These are phyloP conservation scores for Bryum argenteum DNA, from an alignment of 225 moss, liverwort and hornwort species.

Conservation along the genomic window DNA sequence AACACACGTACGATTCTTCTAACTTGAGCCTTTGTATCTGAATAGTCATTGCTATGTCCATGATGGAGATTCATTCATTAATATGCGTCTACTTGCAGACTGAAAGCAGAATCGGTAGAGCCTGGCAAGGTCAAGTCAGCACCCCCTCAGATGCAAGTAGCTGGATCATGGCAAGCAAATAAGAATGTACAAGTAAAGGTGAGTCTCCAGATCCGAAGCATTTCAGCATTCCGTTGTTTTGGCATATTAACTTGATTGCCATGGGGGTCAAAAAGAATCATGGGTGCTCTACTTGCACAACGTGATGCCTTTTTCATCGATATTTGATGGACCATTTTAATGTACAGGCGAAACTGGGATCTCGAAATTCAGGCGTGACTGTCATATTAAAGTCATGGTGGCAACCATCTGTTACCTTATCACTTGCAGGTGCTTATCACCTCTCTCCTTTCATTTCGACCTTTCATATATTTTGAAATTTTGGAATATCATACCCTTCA, in stretches of 20 bases:
- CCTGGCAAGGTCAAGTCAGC: slow-evolving; percentile 32
- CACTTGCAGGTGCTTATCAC: slow-evolving; percentile 65
- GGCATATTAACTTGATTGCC: no score
- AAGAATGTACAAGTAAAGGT: slow-evolving; percentile 92
- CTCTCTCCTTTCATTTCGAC: not conserved
- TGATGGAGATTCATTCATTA: no score
- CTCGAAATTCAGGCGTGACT: slow-evolving; percentile 66
- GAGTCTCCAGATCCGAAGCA: slow-evolving; percentile 8
- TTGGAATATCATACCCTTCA: not conserved
- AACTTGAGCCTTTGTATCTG: not conserved
- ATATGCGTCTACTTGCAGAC: slow-evolving; percentile 40
- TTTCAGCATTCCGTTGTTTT: slow-evolving; percentile 7
- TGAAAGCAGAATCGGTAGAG: slow-evolving; percentile 40
- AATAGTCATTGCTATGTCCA: not conserved
- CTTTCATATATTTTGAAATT: no score
- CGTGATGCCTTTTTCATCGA: not conserved
- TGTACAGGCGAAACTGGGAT: slow-evolving; percentile 78
- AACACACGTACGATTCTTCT: slow-evolving; percentile 56
- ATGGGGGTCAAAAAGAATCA: no score
- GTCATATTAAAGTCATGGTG: slow-evolving; percentile 94
- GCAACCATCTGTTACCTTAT: slow-evolving; percentile 91
- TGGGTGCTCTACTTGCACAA: no score
- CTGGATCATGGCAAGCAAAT: slow-evolving; percentile 95
- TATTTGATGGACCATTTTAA: not conserved
- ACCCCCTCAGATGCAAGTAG: slow-evolving; percentile 77